Percentiles rank a stretch among this genome's conserved stretches.
Conservation (phyloP, 2,329 filamentous ascomycete species). For the Penicillium fuscoglaucum region DNA sequence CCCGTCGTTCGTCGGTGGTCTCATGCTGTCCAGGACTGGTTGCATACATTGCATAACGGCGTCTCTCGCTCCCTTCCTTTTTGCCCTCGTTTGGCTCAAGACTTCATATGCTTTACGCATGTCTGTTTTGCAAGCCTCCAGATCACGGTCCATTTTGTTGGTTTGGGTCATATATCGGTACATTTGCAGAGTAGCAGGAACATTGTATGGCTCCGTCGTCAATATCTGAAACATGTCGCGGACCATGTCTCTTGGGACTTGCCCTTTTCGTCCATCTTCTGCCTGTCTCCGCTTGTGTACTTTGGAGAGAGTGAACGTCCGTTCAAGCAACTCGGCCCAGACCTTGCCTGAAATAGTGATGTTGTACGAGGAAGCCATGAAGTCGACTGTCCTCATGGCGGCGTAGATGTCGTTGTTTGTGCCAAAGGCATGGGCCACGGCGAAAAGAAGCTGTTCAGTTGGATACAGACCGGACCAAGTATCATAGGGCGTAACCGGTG, state of each 20-base stretch:
- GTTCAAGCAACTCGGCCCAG: constrained; percentile 69
- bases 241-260: constrained; percentile 49
- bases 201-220: constrained; percentile 57
- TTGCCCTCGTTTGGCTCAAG: constrained; percentile 30
- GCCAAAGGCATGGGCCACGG: constrained; percentile 69
- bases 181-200: constrained; percentile 59
- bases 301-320: constrained; percentile 61
- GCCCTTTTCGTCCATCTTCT: constrained; percentile 21
- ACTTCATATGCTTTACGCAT: constrained; percentile 35
- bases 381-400: constrained; percentile 62
- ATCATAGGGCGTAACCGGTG: constrained; percentile 44
- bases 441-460: constrained; percentile 58
- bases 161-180: constrained; percentile 43
- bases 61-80: constrained; percentile 28
- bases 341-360: constrained; percentile 58
- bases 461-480: constrained; percentile 59
- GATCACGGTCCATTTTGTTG: constrained; percentile 20
- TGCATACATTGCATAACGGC: constrained; percentile 29
- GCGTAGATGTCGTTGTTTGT: constrained; percentile 62
- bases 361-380: constrained; percentile 60
- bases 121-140: constrained; percentile 28
- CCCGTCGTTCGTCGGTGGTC: background rate
- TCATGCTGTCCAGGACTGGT: constrained; percentile 5
- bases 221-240: constrained; percentile 60
- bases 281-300: constrained; percentile 12